These are phyloP conservation scores for Thuja plicata DNA, from an alignment of 83 land plant species.

Conservation along the genomic window DNA sequence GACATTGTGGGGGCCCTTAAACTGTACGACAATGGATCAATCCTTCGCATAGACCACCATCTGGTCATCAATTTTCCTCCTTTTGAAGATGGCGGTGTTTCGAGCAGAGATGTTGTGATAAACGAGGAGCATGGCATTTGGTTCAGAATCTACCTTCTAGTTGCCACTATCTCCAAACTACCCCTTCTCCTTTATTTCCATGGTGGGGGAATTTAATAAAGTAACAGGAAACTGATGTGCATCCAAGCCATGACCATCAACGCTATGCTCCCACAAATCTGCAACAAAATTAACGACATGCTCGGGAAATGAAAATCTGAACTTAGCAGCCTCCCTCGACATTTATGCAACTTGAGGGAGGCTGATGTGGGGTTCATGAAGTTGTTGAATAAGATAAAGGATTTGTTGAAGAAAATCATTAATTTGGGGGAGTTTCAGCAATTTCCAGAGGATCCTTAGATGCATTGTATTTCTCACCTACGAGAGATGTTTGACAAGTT, in stretches of 20 bases:
- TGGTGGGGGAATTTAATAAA: too few relatives aligned
- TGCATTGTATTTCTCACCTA: conserved; percentile 54
- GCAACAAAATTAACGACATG: conserved; percentile 34
- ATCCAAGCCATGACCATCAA: conserved; percentile 41
- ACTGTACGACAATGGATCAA: too few relatives aligned
- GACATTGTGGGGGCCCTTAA: too few relatives aligned
- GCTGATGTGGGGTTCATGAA: conserved; percentile 32
- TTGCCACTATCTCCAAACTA: too few relatives aligned
- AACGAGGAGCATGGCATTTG: too few relatives aligned
- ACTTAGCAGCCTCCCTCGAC: conserved; percentile 31
- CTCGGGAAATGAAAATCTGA: conserved; percentile 21
- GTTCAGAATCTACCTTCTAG: too few relatives aligned
- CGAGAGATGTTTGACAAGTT: conserved; percentile 46
- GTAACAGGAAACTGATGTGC: conserved; percentile 31
- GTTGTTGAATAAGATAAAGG: conserved; percentile 17
- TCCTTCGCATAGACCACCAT: too few relatives aligned
- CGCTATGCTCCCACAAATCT: conserved; percentile 26
- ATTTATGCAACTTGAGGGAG: conserved; percentile 13
- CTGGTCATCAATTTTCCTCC: too few relatives aligned
- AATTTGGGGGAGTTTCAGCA: conserved; percentile 15
- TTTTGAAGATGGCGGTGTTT: too few relatives aligned
- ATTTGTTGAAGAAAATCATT: conserved; percentile 27
- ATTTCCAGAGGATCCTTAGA: conserved; percentile 29
- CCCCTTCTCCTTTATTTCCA: too few relatives aligned
- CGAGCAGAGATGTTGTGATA: too few relatives aligned